Base-by-base conservation (phyloP, 352 stramenopile genomes). In the Phytophthora pinifolia region DNA sequence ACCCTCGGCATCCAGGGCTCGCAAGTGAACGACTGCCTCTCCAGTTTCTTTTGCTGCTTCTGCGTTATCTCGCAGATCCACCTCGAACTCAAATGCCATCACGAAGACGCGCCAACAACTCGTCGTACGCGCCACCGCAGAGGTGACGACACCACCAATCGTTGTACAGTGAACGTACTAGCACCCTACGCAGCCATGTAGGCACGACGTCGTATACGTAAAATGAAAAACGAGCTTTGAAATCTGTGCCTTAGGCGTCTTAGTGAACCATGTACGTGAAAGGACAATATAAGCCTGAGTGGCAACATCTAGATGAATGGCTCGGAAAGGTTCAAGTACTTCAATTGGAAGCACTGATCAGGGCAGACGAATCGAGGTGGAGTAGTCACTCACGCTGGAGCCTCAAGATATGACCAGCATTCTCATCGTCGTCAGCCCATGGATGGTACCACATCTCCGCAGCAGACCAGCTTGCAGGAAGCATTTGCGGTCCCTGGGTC, bases 1-100 rank as follows among this genome's bases (percentile, higher is more conserved):
- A 46, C 12, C 6, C 77, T 86, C 29, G 66, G 62, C 18, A 76
- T 88, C 34, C 62, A 59, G 20, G 77, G 77, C 30, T 71, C 64
- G 4, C 31, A 45, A 0, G 34, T 59, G 2, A 38, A 59, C n/a
- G 77, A 88, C 53, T 76, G 59, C 17, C 17, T 71, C 27, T 53
- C 68, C 0, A 78, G 70, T 29, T 60, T 70, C 36, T 74, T 48
- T 27, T 88, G 74, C 56, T 75, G 57, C 45, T 85, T 72, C 58
- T 88, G 77, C 48, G 64, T 73, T 9, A 62, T 88, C 32, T 66
- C 74, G 13, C 77, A 88, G 58, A 56, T 83, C 44, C 53, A 76
- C 29, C 37, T 66, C n/a, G 66, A 74, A 37, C 58, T 74, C 12
- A 67, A 54, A 9, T 52, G 48, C 12, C 70, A 85, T 6, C 34